Percentiles rank a stretch among this genome's conserved stretches.
Conservation (phyloP, 2,329 filamentous ascomycete genomes). For the Calonectria honghensis region DNA sequence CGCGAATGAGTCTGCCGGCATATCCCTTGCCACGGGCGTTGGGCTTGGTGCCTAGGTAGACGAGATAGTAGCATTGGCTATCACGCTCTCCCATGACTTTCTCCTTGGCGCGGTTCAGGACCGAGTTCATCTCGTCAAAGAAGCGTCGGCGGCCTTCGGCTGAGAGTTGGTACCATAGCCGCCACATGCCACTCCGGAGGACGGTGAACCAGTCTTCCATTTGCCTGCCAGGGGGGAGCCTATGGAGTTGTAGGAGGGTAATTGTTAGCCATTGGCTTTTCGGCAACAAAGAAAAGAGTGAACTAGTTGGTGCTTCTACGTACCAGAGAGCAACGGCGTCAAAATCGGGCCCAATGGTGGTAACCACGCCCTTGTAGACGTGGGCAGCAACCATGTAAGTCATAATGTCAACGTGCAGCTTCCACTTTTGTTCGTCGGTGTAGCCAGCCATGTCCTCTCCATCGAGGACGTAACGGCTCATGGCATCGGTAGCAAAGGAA, state of each 20-base stretch:
- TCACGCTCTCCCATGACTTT: constrained; percentile 81
- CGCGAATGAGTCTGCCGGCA: constrained; percentile 80
- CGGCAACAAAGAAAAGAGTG: neutral
- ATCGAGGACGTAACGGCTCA: constrained; percentile 84
- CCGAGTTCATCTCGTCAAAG: constrained; percentile 84
- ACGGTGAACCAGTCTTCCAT: constrained; percentile 84
- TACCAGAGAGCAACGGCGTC: constrained; percentile 88
- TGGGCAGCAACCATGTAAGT: constrained; percentile 86
- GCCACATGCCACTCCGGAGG: constrained; percentile 85
- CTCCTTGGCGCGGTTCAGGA: constrained; percentile 83
- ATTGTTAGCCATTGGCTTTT: constrained; percentile 28
- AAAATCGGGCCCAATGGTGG: constrained; percentile 84
- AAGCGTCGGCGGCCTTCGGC: constrained; percentile 83
- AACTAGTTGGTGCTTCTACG: constrained; percentile 55
- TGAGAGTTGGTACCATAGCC: constrained; percentile 83
- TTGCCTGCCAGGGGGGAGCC: constrained; percentile 84
- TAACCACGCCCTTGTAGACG: constrained; percentile 83
- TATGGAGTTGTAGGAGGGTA: constrained; percentile 56
- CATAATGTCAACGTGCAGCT: constrained; percentile 85
- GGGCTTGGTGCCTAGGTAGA: constrained; percentile 87
- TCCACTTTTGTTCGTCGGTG: constrained; percentile 82
- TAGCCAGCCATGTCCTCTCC: constrained; percentile 79
- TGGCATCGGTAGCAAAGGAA: constrained; percentile 84
- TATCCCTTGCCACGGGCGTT: constrained; percentile 83
- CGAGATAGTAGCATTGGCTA: constrained; percentile 84